These are phyloP conservation scores for Exophiala spinifera DNA, from an alignment of 2,329 filamentous ascomycete genomes.

Conservation along the genomic window DNA sequence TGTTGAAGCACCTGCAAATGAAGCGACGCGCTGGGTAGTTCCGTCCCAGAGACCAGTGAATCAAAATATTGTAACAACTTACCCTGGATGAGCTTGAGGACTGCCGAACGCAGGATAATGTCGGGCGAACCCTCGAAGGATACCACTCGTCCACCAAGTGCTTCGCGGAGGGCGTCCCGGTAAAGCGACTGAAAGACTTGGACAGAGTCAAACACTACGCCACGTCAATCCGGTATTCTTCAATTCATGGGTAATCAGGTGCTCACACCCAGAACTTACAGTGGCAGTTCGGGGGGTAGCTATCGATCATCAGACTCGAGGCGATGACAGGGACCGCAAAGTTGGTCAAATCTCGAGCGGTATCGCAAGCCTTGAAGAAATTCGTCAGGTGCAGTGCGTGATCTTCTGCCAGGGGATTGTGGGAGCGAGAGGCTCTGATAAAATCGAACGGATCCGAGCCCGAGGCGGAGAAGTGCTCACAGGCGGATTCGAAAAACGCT, in stretches of 20 bases:
- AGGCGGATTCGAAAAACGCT: conserved; percentile 25
- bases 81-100: not conserved
- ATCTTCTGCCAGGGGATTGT: conserved; percentile 28
- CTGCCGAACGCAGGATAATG: not conserved
- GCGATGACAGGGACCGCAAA: conserved; percentile 30
- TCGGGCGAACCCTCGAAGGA: conserved; percentile 1
- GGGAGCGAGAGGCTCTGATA: conserved; percentile 23
- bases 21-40: not conserved
- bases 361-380: conserved; percentile 25
- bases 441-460: conserved; percentile 28
- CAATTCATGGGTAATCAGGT: not conserved
- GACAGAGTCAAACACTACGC: conserved; percentile 5
- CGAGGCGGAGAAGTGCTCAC: conserved; percentile 20
- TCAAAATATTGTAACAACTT: conserved; percentile 1
- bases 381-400: conserved; percentile 27
- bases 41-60: not conserved
- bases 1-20: not conserved
- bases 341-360: conserved; percentile 23
- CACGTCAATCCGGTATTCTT: not conserved
- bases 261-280: conserved; percentile 16
- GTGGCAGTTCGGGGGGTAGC: conserved; percentile 27
- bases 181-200: conserved; percentile 4
- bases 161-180: not conserved
- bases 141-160: conserved; percentile 1
- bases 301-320: conserved; percentile 30